A percentile compares a stretch with the other conserved stretches of the same genome.
These are phyloP conservation scores for Metschnikowia henanensis DNA, from an alignment of 805 yeast species.

Conservation along the genomic window DNA sequence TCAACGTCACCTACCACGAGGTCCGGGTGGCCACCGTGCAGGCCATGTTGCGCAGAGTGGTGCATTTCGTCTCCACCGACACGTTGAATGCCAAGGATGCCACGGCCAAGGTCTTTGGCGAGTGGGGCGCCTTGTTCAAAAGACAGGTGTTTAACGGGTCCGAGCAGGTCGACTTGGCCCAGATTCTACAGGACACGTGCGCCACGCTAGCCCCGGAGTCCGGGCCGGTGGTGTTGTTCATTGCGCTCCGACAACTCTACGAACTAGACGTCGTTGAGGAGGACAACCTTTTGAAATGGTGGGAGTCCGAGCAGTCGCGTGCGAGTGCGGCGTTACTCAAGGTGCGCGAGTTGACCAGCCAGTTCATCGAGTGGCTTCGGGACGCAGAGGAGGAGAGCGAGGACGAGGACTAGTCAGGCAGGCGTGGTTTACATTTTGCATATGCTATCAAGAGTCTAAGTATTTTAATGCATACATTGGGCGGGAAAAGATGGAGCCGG, in stretches of 20 bases:
- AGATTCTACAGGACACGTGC: constrained; percentile 49
- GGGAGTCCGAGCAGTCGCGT: constrained; percentile 47
- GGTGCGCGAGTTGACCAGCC: constrained; percentile 57
- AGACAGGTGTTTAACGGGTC: constrained; percentile 82
- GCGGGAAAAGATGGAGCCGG: no score
- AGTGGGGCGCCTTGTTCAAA: constrained; percentile 77
- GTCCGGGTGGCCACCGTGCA: constrained; percentile 79
- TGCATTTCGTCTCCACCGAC: constrained; percentile 73
- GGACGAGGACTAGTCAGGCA: constrained; percentile 32
- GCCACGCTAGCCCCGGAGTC: constrained; percentile 36
- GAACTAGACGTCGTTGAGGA: constrained; percentile 84
- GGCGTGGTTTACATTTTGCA: no score
- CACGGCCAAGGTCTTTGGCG: constrained; percentile 65
- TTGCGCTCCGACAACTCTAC: constrained; percentile 61
- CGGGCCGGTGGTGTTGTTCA: constrained; percentile 49
- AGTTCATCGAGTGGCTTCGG: constrained; percentile 85
- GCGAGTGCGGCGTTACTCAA: constrained; percentile 43
- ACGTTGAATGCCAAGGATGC: constrained; percentile 80
- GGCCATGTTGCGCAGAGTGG: constrained; percentile 69
- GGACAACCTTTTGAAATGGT: constrained; percentile 79
- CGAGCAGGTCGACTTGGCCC: constrained; percentile 75
- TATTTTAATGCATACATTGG: no score
- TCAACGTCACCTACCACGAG: constrained; percentile 93
- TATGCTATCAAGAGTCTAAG: no score
- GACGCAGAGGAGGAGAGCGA: constrained; percentile 69